phyloP scores from a whole-genome alignment of 495 filamentous ascomycete species.

The Penicillium mononematosum region DNA sequence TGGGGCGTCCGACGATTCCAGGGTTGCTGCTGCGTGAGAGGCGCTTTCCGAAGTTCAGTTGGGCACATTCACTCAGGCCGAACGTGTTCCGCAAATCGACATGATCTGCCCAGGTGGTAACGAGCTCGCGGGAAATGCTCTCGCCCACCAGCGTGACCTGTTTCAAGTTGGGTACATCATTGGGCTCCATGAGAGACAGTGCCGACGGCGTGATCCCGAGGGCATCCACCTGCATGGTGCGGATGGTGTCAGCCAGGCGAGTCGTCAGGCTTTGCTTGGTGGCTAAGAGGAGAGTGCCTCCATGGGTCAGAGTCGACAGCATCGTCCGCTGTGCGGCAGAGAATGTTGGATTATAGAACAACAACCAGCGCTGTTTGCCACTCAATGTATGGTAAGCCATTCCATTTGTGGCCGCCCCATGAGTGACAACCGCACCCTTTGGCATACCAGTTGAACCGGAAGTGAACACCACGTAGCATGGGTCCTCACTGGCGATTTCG shows the following conservation, averaged over 20 bases:
- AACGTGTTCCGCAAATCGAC: slow-evolving; percentile 19
- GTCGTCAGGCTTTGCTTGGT: slow-evolving; percentile 9
- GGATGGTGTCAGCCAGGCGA: slow-evolving; percentile 1
- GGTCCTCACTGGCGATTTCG: neutral
- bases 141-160: slow-evolving; percentile 12
- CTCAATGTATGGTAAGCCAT: slow-evolving; percentile 4
- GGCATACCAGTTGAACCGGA: slow-evolving; percentile 24
- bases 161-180: slow-evolving; percentile 5
- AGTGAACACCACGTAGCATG: slow-evolving; percentile 12
- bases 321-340: slow-evolving; percentile 22
- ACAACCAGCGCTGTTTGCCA: slow-evolving; percentile 16
- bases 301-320: slow-evolving; percentile 13
- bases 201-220: slow-evolving; percentile 17
- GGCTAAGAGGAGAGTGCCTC: slow-evolving; percentile 12
- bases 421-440: slow-evolving; percentile 17
- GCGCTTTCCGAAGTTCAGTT: slow-evolving; percentile 18
- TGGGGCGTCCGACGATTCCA: slow-evolving; percentile 15
- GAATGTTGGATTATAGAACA: slow-evolving; percentile 24
- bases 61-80: slow-evolving; percentile 23
- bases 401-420: slow-evolving; percentile 15
- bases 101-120: slow-evolving; percentile 17
- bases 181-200: slow-evolving; percentile 7
- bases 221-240: slow-evolving; percentile 9
- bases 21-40: slow-evolving; percentile 31
- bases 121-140: slow-evolving; percentile 1